Evolutionary conservation across 495 filamentous ascomycete species (phyloP).

Genomic region (Bacidia rubella): DNA sequence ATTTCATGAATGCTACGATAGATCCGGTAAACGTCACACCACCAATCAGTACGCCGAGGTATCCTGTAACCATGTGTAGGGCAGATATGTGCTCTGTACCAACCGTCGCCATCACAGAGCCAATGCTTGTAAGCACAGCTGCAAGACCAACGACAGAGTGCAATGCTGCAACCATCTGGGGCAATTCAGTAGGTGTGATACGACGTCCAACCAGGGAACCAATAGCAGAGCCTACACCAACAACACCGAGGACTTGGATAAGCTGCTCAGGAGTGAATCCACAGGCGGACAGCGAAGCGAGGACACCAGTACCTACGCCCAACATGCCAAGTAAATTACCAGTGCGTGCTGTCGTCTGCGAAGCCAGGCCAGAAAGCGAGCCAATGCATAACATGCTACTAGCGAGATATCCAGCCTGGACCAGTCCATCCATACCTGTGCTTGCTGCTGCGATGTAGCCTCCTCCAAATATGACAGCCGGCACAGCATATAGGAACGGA

Average conservation of each 20-base stretch:
- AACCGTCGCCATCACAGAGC: background rate
- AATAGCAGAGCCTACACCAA: background rate
- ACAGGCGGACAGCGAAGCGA: background rate
- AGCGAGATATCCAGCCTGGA: background rate
- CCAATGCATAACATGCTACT: background rate
- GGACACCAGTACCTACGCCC: background rate
- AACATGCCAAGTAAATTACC: background rate
- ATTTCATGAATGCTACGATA: background rate
- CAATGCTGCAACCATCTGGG: background rate
- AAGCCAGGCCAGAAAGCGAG: background rate
- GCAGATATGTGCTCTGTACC: background rate
- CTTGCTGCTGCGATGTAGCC: background rate
- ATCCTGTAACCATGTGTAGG: background rate
- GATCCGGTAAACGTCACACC: background rate
- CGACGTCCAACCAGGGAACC: background rate
- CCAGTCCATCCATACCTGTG: constrained; percentile 1
- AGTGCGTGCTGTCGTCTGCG: background rate
- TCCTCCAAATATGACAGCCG: background rate
- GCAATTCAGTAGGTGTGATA: background rate
- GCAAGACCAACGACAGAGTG: background rate
- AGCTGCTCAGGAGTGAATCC: background rate
- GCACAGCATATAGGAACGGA: background rate
- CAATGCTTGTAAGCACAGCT: constrained; percentile 1
- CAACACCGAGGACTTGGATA: background rate
- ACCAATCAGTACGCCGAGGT: background rate